These are phyloP conservation scores for Triadica sebifera DNA, from an alignment of 345 rosid genomes.

Conservation along the genomic window DNA sequence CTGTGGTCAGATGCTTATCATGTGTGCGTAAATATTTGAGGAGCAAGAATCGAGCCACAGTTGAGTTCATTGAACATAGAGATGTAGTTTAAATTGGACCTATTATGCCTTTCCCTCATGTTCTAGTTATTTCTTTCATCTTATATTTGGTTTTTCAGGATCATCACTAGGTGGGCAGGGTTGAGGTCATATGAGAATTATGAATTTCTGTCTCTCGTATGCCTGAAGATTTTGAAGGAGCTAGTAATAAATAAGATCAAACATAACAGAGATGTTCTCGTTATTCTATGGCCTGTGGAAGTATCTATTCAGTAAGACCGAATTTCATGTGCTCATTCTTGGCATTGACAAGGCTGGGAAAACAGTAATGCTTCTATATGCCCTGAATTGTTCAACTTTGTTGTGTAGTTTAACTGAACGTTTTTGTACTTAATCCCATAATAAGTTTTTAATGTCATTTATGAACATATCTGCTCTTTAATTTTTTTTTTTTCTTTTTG, in stretches of 20 bases:
- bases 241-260: conserved; percentile 8
- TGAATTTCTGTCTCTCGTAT: neutral
- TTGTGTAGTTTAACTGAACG: neutral
- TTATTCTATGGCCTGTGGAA: conserved; percentile 90
- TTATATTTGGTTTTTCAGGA: conserved; percentile 7
- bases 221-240: conserved; percentile 17
- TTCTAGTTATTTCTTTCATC: neutral
- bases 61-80: neutral
- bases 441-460: neutral
- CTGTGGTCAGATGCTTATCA: neutral
- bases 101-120: neutral
- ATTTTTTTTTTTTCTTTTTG: conserved; percentile 3
- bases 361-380: conserved; percentile 50
- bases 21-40: neutral
- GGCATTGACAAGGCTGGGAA: conserved; percentile 98
- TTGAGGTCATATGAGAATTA: conserved; percentile 1
- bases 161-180: neutral
- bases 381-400: neutral
- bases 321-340: conserved; percentile 91
- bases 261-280: conserved; percentile 77
- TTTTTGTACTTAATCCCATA: neutral
- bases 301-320: conserved; percentile 80
- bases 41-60: neutral
- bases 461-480: neutral
- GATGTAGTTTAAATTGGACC: neutral